Conservation (phyloP, 768 basidiomycete species). For the Imleria badia region DNA sequence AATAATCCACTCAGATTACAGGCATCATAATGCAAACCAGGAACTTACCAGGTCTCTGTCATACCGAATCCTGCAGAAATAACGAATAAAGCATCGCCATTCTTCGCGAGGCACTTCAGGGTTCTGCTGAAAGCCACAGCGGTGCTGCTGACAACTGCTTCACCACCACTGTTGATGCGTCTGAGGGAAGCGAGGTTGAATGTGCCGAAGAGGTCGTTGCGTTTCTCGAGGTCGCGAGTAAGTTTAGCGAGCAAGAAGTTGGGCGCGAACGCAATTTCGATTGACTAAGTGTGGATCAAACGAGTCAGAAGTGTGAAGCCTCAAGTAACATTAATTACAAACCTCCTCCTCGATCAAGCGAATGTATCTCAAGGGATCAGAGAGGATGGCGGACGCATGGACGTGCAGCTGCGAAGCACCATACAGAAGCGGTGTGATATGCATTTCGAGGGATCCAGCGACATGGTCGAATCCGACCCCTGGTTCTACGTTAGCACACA, state of each 20-base stretch:
- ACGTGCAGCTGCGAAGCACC: slow-evolving; percentile 29
- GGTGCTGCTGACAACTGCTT: slow-evolving; percentile 39
- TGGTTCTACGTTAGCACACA: slow-evolving; percentile 10
- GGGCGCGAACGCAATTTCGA: slow-evolving; percentile 36
- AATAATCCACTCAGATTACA: not conserved
- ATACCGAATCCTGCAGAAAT: slow-evolving; percentile 35
- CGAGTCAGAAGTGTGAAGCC: not conserved
- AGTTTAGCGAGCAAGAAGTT: slow-evolving; percentile 45
- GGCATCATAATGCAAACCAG: not conserved
- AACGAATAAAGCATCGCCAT: slow-evolving; percentile 33
- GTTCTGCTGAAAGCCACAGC: slow-evolving; percentile 38
- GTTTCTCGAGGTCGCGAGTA: slow-evolving; percentile 31
- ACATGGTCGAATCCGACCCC: slow-evolving; percentile 49
- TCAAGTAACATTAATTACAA: slow-evolving; percentile 14
- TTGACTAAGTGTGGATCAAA: slow-evolving; percentile 22
- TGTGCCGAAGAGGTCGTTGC: slow-evolving; percentile 21
- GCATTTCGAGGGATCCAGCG: slow-evolving; percentile 43
- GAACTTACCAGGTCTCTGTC: slow-evolving; percentile 41
- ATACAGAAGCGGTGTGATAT: slow-evolving; percentile 37
- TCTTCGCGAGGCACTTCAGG: slow-evolving; percentile 27
- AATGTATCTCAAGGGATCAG: slow-evolving; percentile 23
- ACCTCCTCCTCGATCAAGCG: slow-evolving; percentile 38
- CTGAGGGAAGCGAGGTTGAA: slow-evolving; percentile 36
- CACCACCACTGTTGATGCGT: slow-evolving; percentile 43
- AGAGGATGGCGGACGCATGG: slow-evolving; percentile 24